phyloP scores from a whole-genome alignment of 371 early-diverging fungal species.

The Lichtheimia corymbifera region DNA sequence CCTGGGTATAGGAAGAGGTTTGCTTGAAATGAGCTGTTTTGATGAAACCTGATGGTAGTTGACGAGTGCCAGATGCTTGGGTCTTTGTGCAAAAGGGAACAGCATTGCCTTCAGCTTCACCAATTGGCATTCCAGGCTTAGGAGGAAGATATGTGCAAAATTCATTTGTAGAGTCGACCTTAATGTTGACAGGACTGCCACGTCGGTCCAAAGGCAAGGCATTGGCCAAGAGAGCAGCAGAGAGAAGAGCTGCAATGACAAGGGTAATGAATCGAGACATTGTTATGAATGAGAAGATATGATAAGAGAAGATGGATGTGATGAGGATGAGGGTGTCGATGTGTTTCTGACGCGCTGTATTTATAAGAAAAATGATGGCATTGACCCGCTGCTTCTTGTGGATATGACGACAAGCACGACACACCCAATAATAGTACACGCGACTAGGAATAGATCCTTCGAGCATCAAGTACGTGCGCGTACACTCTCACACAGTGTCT shows the following conservation, averaged over 20 bases:
- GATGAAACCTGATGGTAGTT: slow-evolving; percentile 51
- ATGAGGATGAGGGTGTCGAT: too few relatives aligned
- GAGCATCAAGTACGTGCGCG: too few relatives aligned
- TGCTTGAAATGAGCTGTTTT: slow-evolving; percentile 33
- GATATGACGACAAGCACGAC: too few relatives aligned
- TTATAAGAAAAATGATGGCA: too few relatives aligned
- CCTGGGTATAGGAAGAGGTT: slow-evolving; percentile 42
- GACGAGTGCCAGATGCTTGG: slow-evolving; percentile 20
- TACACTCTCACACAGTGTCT: too few relatives aligned
- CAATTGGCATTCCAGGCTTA: slow-evolving; percentile 34
- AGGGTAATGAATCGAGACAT: too few relatives aligned
- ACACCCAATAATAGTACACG: too few relatives aligned
- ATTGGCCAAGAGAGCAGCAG: neutral
- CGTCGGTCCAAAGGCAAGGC: slow-evolving; percentile 12
- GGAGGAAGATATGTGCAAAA: slow-evolving; percentile 51
- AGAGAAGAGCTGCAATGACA: neutral
- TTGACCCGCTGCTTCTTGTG: too few relatives aligned
- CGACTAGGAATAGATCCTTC: too few relatives aligned
- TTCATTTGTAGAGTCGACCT: slow-evolving; percentile 24
- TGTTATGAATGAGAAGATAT: too few relatives aligned
- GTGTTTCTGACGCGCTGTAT: too few relatives aligned
- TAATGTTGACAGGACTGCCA: slow-evolving; percentile 20
- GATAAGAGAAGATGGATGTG: too few relatives aligned
- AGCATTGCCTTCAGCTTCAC: slow-evolving; percentile 39
- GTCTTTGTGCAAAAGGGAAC: slow-evolving; percentile 29